Evolutionary conservation across 768 basidiomycete genomes (phyloP).

Genomic region (Amanita fuliginea): DNA sequence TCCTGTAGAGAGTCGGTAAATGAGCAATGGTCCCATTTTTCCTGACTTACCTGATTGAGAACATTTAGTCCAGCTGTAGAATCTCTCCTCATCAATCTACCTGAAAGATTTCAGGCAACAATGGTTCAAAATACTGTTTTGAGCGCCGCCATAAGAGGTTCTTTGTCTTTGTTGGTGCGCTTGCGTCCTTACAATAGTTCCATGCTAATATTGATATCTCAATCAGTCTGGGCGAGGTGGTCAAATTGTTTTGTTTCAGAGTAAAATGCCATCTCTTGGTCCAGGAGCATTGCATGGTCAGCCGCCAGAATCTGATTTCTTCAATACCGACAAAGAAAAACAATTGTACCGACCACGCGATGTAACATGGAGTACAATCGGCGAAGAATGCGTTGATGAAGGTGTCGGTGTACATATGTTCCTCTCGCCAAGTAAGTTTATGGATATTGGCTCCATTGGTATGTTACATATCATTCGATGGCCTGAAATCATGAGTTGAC

Average conservation of each 20-base stretch:
- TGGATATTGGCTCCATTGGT: slow-evolving; percentile 87
- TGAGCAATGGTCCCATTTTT: slow-evolving; percentile 5
- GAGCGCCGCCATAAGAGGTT: slow-evolving; percentile 65
- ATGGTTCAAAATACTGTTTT: slow-evolving; percentile 49
- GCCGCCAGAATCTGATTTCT: slow-evolving; percentile 51
- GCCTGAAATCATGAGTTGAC: slow-evolving; percentile 2
- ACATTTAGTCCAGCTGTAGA: slow-evolving; percentile 48
- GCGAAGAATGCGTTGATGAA: slow-evolving; percentile 79
- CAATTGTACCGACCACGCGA: slow-evolving; percentile 72
- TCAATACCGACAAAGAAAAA: slow-evolving; percentile 82
- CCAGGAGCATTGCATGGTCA: slow-evolving; percentile 53
- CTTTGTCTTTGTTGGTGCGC: slow-evolving; percentile 63
- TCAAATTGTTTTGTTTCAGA: slow-evolving; percentile 64
- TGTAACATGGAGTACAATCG: slow-evolving; percentile 69
- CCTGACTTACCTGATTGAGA: slow-evolving; percentile 5
- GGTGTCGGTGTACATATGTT: slow-evolving; percentile 90
- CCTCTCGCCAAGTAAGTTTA: slow-evolving; percentile 65
- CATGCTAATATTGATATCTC: not conserved
- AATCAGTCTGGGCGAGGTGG: slow-evolving; percentile 60
- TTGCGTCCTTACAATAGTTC: not conserved
- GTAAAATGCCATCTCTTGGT: slow-evolving; percentile 59
- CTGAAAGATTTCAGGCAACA: slow-evolving; percentile 44
- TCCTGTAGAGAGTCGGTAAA: slow-evolving; percentile 59
- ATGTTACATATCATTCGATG: slow-evolving; percentile 10
- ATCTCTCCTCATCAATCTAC: slow-evolving; percentile 52